These are phyloP conservation scores for Parachaetomium inaequale DNA, from an alignment of 495 filamentous ascomycete species.

Conservation along the genomic window DNA sequence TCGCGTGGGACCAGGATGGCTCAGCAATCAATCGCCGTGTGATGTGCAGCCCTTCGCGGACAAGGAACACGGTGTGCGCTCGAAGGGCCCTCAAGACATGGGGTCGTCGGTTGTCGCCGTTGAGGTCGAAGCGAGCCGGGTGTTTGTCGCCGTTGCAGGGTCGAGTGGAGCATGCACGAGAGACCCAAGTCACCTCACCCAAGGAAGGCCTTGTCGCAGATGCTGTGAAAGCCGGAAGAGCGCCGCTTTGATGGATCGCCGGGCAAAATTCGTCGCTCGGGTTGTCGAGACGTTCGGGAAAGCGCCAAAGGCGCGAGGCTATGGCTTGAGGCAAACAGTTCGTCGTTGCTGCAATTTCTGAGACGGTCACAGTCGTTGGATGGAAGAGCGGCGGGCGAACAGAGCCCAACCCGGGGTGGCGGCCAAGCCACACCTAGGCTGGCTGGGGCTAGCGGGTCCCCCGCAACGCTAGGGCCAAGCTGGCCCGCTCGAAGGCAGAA, in stretches of 20 bases:
- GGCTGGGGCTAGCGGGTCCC: not conserved
- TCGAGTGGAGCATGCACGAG: constrained; percentile 3
- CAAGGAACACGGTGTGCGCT: not conserved
- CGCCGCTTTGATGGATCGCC: not conserved
- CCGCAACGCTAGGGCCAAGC: constrained; percentile 13
- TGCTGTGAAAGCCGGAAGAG: not conserved
- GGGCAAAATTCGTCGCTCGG: not conserved
- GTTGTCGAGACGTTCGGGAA: not conserved
- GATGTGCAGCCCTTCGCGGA: not conserved
- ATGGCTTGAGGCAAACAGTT: not conserved
- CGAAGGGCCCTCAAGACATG: constrained; percentile 6
- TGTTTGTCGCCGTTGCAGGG: constrained; percentile 1
- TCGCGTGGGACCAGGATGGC: not conserved
- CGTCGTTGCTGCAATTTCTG: not conserved
- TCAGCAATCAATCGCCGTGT: constrained; percentile 1
- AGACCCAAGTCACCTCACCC: not conserved
- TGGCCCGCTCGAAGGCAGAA: not conserved
- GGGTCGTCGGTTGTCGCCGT: constrained; percentile 2
- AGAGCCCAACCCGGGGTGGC: constrained; percentile 9
- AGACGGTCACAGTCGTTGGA: too few species aligned
- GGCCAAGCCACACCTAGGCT: constrained; percentile 12
- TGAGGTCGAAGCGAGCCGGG: not conserved
- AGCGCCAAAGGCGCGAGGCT: not conserved
- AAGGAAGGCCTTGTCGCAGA: not conserved
- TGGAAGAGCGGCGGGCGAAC: not conserved